Percentiles rank a stretch among this genome's conserved stretches.
These are phyloP conservation scores for Ustilago shanxiensis DNA, from an alignment of 1,284 basidiomycete species.

Conservation along the genomic window DNA sequence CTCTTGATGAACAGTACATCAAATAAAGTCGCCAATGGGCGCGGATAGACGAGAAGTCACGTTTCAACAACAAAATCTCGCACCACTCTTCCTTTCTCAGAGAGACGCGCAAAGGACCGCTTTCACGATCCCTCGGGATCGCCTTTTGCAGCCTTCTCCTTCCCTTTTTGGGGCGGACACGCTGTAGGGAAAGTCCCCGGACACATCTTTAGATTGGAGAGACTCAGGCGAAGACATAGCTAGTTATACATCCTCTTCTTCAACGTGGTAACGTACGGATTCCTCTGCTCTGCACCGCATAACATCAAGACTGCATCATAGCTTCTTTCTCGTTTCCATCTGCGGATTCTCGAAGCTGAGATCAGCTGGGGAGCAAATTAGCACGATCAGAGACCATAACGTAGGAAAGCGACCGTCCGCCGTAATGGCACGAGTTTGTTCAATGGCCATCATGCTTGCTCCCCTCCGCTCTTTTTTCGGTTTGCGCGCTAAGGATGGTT, in stretches of 20 bases:
- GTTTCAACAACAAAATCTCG: constrained; percentile 30
- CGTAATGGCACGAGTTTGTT: constrained; percentile 43
- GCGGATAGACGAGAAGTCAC: background rate
- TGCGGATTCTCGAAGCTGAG: background rate
- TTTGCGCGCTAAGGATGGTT: constrained; percentile 18
- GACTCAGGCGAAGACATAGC: constrained; percentile 26
- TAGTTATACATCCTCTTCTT: constrained; percentile 12
- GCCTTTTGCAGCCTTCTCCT: constrained; percentile 47
- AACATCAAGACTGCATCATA: background rate
- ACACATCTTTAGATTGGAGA: constrained; percentile 38
- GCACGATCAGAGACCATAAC: constrained; percentile 47
- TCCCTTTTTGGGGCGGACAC: constrained; percentile 24
- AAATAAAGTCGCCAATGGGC: background rate
- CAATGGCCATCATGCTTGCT: constrained; percentile 41
- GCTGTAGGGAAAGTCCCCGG: constrained; percentile 63
- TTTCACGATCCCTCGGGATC: constrained; percentile 16
- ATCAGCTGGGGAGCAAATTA: background rate
- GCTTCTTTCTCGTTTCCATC: background rate
- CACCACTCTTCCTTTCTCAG: constrained; percentile 7
- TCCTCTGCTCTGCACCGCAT: too few species aligned
- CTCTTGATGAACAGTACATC: constrained; percentile 4
- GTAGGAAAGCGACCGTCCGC: constrained; percentile 51
- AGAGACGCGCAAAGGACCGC: constrained; percentile 61
- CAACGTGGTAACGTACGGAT: constrained; percentile 46
- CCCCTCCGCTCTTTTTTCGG: background rate